Conservation (phyloP, 169 alveolate species). For the Haemoproteus tartakovskyi region DNA sequence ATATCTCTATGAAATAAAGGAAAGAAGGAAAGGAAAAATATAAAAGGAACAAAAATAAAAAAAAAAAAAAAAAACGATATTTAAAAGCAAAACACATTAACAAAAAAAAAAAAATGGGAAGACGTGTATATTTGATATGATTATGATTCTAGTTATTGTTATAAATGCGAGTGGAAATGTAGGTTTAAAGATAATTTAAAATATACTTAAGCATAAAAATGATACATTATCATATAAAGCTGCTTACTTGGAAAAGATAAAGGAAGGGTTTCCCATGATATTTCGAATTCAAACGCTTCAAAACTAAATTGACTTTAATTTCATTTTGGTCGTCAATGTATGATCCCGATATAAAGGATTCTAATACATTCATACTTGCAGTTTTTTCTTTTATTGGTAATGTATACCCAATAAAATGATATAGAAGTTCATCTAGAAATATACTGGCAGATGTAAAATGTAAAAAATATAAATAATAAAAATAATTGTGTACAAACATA, state of each 20-base stretch:
- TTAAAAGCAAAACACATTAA: too few species aligned
- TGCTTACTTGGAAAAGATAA: slow-evolving; percentile 36
- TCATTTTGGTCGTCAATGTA: slow-evolving; percentile 15
- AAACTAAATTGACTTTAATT: slow-evolving; percentile 11
- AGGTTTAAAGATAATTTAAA: background rate
- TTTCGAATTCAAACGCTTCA: slow-evolving; percentile 19
- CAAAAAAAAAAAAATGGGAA: too few species aligned
- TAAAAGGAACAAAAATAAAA: background rate
- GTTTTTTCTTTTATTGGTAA: slow-evolving; percentile 46
- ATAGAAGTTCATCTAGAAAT: slow-evolving; percentile 39
- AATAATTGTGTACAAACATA: slow-evolving; percentile 63
- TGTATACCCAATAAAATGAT: slow-evolving; percentile 57
- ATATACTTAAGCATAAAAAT: background rate
- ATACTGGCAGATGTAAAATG: slow-evolving; percentile 61
- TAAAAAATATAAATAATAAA: slow-evolving; percentile 56
- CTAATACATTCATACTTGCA: slow-evolving; percentile 8
- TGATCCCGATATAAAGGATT: slow-evolving; percentile 46
- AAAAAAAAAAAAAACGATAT: too few species aligned
- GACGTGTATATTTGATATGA: too few species aligned
- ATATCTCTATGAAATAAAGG: slow-evolving; percentile 18
- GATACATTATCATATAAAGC: background rate
- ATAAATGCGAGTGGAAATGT: background rate
- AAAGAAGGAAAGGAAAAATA: background rate
- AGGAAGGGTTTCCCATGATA: slow-evolving; percentile 27
- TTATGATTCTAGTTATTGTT: too few species aligned